Percentiles rank a stretch among this genome's conserved stretches.
phyloP scores from a whole-genome alignment of 352 stramenopile species.

The Phytopythium montanum region DNA sequence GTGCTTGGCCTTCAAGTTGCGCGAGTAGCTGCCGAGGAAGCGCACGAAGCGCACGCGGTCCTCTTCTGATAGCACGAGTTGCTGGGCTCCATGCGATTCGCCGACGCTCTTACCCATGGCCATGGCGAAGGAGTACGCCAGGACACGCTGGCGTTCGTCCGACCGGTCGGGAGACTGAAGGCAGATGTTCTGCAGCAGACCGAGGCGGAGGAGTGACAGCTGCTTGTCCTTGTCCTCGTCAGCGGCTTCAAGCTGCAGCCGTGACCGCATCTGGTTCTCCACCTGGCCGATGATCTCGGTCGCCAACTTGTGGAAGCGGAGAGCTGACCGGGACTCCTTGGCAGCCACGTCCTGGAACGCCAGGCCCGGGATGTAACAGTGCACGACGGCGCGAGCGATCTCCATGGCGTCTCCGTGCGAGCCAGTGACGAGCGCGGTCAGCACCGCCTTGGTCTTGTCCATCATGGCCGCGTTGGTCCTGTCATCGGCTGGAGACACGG shows the following conservation, averaged over 20 bases:
- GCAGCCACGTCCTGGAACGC: constrained; percentile 62
- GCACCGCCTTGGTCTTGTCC: constrained; percentile 35
- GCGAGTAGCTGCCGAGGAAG: constrained; percentile 76
- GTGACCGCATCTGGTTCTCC: constrained; percentile 20
- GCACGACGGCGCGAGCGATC: constrained; percentile 54
- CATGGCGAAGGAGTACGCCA: constrained; percentile 49
- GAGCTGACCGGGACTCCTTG: constrained; percentile 40
- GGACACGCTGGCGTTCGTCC: constrained; percentile 65
- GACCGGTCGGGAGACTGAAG: constrained; percentile 64
- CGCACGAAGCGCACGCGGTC: constrained; percentile 56
- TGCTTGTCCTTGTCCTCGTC: constrained; percentile 3
- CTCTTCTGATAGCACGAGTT: constrained; percentile 34
- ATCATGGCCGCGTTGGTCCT: constrained; percentile 30
- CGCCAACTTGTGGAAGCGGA: constrained; percentile 67
- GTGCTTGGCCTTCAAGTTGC: constrained; percentile 69
- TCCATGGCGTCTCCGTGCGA: constrained; percentile 51
- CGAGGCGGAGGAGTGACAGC: constrained; percentile 40
- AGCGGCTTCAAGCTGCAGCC: background rate
- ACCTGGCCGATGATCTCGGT: constrained; percentile 47
- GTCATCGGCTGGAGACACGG: constrained; percentile 28
- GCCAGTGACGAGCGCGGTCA: constrained; percentile 42
- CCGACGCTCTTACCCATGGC: constrained; percentile 21
- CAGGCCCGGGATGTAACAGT: constrained; percentile 70
- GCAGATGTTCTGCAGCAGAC: constrained; percentile 76
- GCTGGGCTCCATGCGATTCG: constrained; percentile 5